Evolutionary conservation across 257 asterid species (phyloP).

Genomic region (Oldenlandia corymbosa): DNA sequence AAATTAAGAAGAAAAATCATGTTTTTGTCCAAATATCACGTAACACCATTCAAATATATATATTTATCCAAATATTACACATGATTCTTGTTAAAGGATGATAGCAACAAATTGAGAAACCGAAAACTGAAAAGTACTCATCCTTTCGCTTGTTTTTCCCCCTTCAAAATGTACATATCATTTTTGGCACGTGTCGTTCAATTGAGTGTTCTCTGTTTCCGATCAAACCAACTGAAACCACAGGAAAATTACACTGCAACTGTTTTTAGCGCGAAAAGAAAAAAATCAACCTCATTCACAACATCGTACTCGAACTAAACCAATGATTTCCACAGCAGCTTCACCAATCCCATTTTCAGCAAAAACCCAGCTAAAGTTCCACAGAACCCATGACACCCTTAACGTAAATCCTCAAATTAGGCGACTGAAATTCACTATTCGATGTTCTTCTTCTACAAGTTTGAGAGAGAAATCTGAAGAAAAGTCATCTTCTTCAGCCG

Average conservation of each 20-base stretch:
- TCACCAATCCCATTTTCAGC: conserved; percentile 7
- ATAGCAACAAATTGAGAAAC: no score
- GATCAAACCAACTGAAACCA: conserved; percentile 20
- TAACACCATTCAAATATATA: no score
- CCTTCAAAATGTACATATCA: neutral
- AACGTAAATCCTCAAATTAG: neutral
- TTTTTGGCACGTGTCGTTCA: conserved; percentile 3
- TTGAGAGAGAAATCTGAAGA: conserved; percentile 9
- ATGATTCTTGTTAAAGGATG: no score
- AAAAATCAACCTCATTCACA: conserved; percentile 2
- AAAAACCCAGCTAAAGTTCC: conserved; percentile 1
- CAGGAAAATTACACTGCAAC: conserved; percentile 1
- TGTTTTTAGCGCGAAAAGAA: conserved; percentile 29
- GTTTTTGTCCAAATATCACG: no score
- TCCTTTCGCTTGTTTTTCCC: no score
- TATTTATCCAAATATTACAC: no score
- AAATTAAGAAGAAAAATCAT: no score
- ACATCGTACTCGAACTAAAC: neutral
- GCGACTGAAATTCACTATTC: conserved; percentile 3
- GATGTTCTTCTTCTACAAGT: conserved; percentile 17
- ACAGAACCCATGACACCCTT: conserved; percentile 2
- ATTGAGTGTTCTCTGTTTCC: neutral
- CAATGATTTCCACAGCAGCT: conserved; percentile 14
- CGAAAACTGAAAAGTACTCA: no score
- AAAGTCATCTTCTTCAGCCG: neutral